A percentile compares a stretch with the other conserved stretches of the same genome.
Conservation (phyloP, 805 yeast genomes). For the Jamesozyma hellenica region DNA sequence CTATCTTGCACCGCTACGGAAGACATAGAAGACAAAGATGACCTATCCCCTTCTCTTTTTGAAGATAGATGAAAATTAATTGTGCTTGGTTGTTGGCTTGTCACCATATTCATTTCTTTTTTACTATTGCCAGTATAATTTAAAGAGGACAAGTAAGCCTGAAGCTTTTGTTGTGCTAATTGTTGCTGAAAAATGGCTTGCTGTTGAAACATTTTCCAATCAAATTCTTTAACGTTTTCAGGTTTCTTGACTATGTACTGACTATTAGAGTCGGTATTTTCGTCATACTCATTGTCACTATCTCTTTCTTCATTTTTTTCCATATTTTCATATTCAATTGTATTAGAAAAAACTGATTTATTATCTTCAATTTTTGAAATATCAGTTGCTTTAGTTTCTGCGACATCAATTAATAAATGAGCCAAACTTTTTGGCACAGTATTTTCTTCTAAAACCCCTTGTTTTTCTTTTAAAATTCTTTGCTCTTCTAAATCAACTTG, state of each 20-base stretch:
- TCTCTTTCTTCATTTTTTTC: neutral
- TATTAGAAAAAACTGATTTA: no score
- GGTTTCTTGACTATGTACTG: conserved; percentile 27
- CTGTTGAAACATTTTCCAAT: conserved; percentile 27
- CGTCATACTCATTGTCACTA: neutral
- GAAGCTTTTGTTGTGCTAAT: conserved; percentile 27
- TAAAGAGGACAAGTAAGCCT: conserved; percentile 25
- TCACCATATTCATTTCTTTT: neutral
- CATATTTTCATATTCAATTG: neutral
- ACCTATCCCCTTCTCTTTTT: neutral
- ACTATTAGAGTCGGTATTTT: no score
- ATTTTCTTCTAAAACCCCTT: conserved; percentile 41
- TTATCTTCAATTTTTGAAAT: neutral
- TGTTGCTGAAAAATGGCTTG: conserved; percentile 29
- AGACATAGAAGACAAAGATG: neutral
- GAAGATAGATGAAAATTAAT: neutral
- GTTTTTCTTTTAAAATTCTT: conserved; percentile 38
- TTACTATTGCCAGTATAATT: conserved; percentile 3
- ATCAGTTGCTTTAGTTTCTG: neutral
- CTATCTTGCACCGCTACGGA: neutral
- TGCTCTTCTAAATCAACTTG: conserved; percentile 35
- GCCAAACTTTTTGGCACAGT: conserved; percentile 47
- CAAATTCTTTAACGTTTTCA: conserved; percentile 20
- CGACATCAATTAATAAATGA: conserved; percentile 33
- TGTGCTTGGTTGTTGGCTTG: neutral